These are phyloP conservation scores for Trichoderma harzianum DNA, from an alignment of 2,329 filamentous ascomycete species.

Conservation along the genomic window DNA sequence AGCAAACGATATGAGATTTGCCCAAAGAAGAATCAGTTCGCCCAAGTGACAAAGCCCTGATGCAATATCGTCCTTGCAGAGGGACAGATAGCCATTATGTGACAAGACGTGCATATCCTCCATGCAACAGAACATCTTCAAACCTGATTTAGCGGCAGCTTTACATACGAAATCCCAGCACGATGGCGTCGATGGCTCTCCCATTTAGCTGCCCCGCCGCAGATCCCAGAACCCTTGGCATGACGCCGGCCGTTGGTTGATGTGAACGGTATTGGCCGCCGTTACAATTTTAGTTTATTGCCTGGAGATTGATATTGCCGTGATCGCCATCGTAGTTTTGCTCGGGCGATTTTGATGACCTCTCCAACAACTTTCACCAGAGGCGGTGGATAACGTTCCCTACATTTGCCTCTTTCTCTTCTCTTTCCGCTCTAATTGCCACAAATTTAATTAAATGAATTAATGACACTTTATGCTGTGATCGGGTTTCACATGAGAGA, in stretches of 20 bases:
- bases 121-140: background rate
- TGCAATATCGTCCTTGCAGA: background rate
- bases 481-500: background rate
- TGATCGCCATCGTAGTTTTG: background rate
- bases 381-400: background rate
- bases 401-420: background rate
- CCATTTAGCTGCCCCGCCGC: slow-evolving; percentile 8
- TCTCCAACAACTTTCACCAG: background rate
- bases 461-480: background rate
- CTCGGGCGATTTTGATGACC: background rate
- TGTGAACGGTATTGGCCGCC: background rate
- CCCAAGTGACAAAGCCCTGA: background rate
- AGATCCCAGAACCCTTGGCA: slow-evolving; percentile 12
- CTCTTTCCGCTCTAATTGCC: background rate
- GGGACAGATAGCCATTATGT: background rate
- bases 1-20: background rate
- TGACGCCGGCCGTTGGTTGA: slow-evolving; percentile 7
- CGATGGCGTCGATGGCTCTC: slow-evolving; percentile 18
- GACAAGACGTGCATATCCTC: background rate
- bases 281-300: background rate
- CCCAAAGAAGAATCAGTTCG: background rate
- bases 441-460: background rate
- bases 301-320: background rate
- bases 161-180: background rate
- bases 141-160: slow-evolving; percentile 7